A percentile compares a stretch with the other conserved stretches of the same genome.
phyloP scores from a whole-genome alignment of 306 rosid species.

The Quillaja saponaria region DNA sequence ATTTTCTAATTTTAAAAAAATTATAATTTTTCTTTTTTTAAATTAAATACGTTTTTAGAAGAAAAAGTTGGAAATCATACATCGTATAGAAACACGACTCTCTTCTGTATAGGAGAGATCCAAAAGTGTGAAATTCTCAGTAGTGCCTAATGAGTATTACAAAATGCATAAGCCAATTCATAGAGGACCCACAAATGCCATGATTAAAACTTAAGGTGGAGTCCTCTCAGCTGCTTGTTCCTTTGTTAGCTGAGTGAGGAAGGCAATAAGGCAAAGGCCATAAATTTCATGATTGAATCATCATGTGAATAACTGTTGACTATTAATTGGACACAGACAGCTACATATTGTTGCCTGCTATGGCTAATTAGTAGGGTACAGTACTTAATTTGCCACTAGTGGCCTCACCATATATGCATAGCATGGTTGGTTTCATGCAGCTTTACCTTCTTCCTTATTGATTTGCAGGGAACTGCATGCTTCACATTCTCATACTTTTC shows the following conservation, averaged over 20 bases:
- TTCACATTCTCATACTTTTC: too few relatives aligned
- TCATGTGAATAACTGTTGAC: conserved; percentile 33
- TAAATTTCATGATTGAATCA: conserved; percentile 43
- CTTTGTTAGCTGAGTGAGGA: conserved; percentile 30
- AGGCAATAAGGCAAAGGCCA: conserved; percentile 46
- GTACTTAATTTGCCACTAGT: neutral
- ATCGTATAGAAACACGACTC: too few relatives aligned
- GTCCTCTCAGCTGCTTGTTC: conserved; percentile 23
- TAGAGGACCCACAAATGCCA: neutral
- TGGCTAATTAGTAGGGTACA: neutral
- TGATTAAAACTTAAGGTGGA: neutral
- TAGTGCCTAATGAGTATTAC: too few relatives aligned
- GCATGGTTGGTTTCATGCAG: too few relatives aligned
- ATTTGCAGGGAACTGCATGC: too few relatives aligned
- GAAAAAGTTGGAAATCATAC: too few relatives aligned
- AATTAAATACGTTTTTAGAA: too few relatives aligned
- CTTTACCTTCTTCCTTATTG: too few relatives aligned
- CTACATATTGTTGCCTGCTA: conserved; percentile 25
- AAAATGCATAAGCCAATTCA: conserved; percentile 17
- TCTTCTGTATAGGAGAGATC: too few relatives aligned
- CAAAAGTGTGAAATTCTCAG: too few relatives aligned
- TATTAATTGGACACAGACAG: conserved; percentile 46
- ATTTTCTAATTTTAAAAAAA: too few relatives aligned
- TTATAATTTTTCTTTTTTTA: too few relatives aligned
- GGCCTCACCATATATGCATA: neutral